Percentiles rank a stretch among this genome's conserved stretches.
Evolutionary conservation across 129 eudicot species (phyloP).

Genomic region (Flaveria trinervia): DNA sequence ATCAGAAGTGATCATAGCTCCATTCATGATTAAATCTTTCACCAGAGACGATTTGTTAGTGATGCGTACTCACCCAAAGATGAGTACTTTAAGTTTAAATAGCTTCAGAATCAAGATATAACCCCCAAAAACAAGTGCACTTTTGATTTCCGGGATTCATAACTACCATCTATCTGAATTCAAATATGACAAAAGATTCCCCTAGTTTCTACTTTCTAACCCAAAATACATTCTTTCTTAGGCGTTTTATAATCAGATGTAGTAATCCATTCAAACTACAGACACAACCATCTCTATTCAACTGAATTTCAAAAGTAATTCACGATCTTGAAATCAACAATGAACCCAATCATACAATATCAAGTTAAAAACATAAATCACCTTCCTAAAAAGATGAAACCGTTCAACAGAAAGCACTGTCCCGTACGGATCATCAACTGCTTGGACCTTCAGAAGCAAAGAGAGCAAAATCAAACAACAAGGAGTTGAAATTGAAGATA

Average conservation of each 20-base stretch:
- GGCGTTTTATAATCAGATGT: not conserved
- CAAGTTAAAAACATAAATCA: constrained; percentile 22
- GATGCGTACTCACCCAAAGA: not conserved
- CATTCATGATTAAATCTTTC: not conserved
- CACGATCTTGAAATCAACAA: constrained; percentile 1
- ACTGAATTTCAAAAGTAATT: not conserved
- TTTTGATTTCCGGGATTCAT: not conserved
- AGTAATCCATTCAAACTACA: not conserved
- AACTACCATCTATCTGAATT: not conserved
- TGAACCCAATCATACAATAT: constrained; percentile 3
- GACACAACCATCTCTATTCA: not conserved
- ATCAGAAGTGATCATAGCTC: not conserved
- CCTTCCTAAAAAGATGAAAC: constrained; percentile 94
- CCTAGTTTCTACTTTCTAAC: not conserved
- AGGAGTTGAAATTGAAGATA: constrained; percentile 11
- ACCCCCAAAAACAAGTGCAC: not conserved
- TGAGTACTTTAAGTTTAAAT: not conserved
- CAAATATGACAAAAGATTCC: constrained; percentile 1
- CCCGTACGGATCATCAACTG: constrained; percentile 83
- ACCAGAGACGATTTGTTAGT: not conserved
- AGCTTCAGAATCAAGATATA: no score
- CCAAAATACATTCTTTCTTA: not conserved
- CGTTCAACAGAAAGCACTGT: constrained; percentile 86
- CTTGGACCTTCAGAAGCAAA: constrained; percentile 61
- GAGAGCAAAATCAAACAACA: not conserved